Conservation (phyloP, 371 early-diverging fungal species). For the Mortierella sp. region DNA sequence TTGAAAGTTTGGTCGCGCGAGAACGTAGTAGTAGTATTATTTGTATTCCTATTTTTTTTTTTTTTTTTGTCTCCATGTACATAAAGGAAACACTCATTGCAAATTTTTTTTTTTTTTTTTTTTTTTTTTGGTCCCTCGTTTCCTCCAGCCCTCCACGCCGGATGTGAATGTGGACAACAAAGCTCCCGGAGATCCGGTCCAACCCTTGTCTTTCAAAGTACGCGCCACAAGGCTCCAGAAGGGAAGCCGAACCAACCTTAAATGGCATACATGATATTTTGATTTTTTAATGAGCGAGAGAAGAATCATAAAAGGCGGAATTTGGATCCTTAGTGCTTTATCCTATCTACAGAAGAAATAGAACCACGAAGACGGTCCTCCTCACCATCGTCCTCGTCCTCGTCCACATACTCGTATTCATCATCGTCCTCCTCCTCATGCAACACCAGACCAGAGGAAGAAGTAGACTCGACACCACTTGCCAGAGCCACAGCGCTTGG, state of each 20-base stretch:
- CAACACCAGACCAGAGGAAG: too few species aligned
- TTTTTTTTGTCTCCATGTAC: conserved; percentile 4
- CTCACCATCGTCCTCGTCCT: conserved; percentile 40
- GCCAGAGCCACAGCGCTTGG: conserved; percentile 5
- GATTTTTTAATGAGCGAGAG: too few species aligned
- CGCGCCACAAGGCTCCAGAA: too few species aligned
- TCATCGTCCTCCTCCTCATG: conserved; percentile 45
- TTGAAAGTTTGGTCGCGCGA: too few species aligned
- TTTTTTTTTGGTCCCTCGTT: too few species aligned
- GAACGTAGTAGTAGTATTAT: not conserved
- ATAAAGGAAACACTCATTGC: too few species aligned
- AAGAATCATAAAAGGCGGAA: too few species aligned
- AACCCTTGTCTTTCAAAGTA: not conserved
- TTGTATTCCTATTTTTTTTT: not conserved
- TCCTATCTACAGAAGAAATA: not conserved
- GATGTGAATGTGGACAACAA: not conserved
- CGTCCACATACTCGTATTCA: conserved; percentile 47
- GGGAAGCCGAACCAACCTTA: too few species aligned
- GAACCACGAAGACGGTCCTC: conserved; percentile 14
- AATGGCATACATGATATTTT: not conserved
- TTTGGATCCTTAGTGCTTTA: not conserved
- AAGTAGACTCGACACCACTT: not conserved
- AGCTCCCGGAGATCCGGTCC: not conserved
- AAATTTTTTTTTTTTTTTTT: too few species aligned
- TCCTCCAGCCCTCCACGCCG: too few species aligned